Evolutionary conservation across 2,329 filamentous ascomycete species (phyloP).

Genomic region (Colletotrichum abscissum): DNA sequence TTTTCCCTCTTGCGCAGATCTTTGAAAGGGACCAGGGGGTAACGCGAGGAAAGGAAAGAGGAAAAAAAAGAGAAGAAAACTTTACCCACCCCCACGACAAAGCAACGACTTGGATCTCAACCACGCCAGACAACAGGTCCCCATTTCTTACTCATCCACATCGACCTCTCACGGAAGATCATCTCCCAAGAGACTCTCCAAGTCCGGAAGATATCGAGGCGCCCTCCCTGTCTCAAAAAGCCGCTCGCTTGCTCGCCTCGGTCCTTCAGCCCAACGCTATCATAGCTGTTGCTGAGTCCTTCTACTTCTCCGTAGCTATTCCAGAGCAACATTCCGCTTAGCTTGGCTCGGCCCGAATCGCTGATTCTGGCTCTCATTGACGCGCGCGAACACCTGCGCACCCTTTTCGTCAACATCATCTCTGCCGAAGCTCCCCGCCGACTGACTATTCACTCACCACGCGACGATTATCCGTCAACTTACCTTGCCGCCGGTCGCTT

Average conservation of each 20-base stretch:
- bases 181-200: slow-evolving; percentile 6
- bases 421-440: slow-evolving; percentile 18
- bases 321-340: slow-evolving; percentile 18
- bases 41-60: slow-evolving; percentile 10
- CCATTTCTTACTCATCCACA: slow-evolving; percentile 15
- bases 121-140: neutral
- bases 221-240: slow-evolving; percentile 31
- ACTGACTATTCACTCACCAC: slow-evolving; percentile 12
- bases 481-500: slow-evolving; percentile 7
- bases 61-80: slow-evolving; percentile 8
- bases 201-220: slow-evolving; percentile 18
- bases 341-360: slow-evolving; percentile 34
- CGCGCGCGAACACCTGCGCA: slow-evolving; percentile 27
- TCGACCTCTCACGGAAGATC: neutral
- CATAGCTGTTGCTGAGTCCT: slow-evolving; percentile 5
- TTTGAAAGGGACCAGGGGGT: neutral
- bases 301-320: slow-evolving; percentile 21
- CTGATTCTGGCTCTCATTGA: slow-evolving; percentile 32
- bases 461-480: slow-evolving; percentile 16
- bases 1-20: neutral
- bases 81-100: slow-evolving; percentile 25
- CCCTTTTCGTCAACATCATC: slow-evolving; percentile 23
- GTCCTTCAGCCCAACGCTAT: slow-evolving; percentile 15
- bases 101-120: slow-evolving; percentile 14
- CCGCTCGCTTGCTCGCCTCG: slow-evolving; percentile 23